Conservation (phyloP, 768 basidiomycete genomes). For the Cyclocybe aegerita region DNA sequence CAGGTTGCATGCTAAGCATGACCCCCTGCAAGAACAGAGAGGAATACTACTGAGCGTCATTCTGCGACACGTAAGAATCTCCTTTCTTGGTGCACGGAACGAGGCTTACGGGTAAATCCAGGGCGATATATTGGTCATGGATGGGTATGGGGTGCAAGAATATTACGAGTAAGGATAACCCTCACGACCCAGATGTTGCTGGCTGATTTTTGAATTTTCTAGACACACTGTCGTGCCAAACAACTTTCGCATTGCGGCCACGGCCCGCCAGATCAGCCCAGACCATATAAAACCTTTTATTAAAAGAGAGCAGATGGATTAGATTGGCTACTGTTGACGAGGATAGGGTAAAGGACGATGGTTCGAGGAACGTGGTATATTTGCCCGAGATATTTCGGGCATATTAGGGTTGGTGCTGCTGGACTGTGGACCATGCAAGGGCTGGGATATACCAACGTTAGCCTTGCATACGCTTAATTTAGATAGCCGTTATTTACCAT, state of each 20-base stretch:
- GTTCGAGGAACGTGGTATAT: constrained; percentile 20
- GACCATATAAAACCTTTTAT: constrained; percentile 11
- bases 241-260: constrained; percentile 79
- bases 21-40: constrained; percentile 27
- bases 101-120: constrained; percentile 23
- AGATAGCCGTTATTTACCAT: constrained; percentile 10
- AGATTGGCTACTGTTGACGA: constrained; percentile 10
- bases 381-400: constrained; percentile 15
- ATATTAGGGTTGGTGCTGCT: constrained; percentile 5
- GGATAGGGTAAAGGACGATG: constrained; percentile 27
- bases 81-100: constrained; percentile 3
- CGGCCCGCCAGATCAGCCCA: constrained; percentile 63
- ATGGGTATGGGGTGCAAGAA: constrained; percentile 64
- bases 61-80: constrained; percentile 59
- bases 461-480: background rate
- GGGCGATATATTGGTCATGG: constrained; percentile 82
- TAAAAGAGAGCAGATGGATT: background rate
- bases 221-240: constrained; percentile 77
- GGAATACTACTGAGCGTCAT: constrained; percentile 51
- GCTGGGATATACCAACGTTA: constrained; percentile 9
- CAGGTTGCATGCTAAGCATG: constrained; percentile 45
- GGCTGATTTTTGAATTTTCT: constrained; percentile 1
- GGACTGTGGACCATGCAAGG: constrained; percentile 15
- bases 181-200: background rate
- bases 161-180: constrained; percentile 60